Evolutionary conservation across 2,329 filamentous ascomycete species (phyloP).

Genomic region (Grosmannia clavigera): DNA sequence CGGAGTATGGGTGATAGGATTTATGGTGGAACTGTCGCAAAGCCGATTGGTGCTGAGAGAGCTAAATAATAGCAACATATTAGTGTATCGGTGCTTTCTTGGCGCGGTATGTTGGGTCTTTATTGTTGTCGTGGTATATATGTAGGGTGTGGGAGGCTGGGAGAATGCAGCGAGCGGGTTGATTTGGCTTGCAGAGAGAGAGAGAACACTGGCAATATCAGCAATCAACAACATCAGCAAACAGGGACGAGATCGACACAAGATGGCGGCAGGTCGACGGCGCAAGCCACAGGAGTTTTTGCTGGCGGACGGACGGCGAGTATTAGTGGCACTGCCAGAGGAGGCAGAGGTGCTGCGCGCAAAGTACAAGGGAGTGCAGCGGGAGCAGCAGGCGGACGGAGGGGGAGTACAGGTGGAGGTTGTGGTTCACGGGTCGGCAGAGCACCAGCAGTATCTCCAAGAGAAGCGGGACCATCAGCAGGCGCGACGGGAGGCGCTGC

Average conservation of each 20-base stretch:
- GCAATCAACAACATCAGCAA: not conserved
- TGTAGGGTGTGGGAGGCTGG: not conserved
- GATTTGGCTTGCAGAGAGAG: not conserved
- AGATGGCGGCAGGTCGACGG: conserved; percentile 9
- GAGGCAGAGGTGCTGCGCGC: conserved; percentile 35
- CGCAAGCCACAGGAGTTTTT: conserved; percentile 38
- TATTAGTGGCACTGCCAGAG: conserved; percentile 45
- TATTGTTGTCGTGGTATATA: not conserved
- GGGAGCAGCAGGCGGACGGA: conserved; percentile 13
- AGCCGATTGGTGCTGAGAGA: not conserved
- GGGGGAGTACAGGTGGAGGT: conserved; percentile 33
- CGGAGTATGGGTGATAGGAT: not conserved
- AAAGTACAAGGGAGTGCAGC: conserved; percentile 23
- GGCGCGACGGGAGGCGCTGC: conserved; percentile 30
- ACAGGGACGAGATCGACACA: not conserved
- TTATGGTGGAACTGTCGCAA: not conserved
- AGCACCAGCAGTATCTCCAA: conserved; percentile 33
- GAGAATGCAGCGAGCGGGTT: not conserved
- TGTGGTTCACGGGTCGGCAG: conserved; percentile 42
- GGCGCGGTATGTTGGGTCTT: not conserved
- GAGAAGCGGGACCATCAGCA: conserved; percentile 42
- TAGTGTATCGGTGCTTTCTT: not conserved
- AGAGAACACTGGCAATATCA: not conserved
- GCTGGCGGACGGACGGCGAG: conserved; percentile 40
- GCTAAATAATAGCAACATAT: not conserved